phyloP scores from a whole-genome alignment of 1,284 basidiomycete genomes.

The Grifola frondosa region DNA sequence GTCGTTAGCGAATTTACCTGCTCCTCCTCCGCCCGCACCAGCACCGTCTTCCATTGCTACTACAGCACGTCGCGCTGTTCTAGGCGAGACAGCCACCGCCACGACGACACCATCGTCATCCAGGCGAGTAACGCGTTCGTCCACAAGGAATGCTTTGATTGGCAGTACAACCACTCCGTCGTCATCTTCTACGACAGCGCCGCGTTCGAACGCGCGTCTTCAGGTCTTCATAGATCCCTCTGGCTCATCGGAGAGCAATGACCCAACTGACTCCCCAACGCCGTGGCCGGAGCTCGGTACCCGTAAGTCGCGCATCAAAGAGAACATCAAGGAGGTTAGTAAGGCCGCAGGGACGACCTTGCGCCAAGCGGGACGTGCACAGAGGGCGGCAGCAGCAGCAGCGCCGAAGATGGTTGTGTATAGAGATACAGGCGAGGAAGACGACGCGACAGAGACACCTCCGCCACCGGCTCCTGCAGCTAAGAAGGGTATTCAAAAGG shows the following conservation, averaged over 20 bases:
- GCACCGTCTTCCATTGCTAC: conserved; percentile 31
- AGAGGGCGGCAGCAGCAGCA: conserved; percentile 45
- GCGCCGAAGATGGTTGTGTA: conserved; percentile 53
- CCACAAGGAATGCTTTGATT: conserved; percentile 14
- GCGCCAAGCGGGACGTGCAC: conserved; percentile 55
- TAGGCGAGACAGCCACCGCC: conserved; percentile 34
- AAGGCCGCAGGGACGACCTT: conserved; percentile 66
- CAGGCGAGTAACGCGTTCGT: conserved; percentile 20
- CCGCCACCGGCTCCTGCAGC: conserved; percentile 17
- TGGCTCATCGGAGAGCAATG: conserved; percentile 43
- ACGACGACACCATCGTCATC: conserved; percentile 23
- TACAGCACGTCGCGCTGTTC: conserved; percentile 31
- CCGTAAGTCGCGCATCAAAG: conserved; percentile 71
- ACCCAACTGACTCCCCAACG: conserved; percentile 33
- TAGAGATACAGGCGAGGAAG: conserved; percentile 44
- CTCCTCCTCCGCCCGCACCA: conserved; percentile 16
- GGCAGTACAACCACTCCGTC: conserved; percentile 15
- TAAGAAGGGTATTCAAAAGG: too few relatives aligned
- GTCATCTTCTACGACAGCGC: conserved; percentile 23
- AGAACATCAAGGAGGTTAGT: conserved; percentile 67
- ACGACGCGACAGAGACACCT: conserved; percentile 15
- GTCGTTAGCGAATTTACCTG: conserved; percentile 31
- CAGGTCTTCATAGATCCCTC: conserved; percentile 71
- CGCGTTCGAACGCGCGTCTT: conserved; percentile 57
- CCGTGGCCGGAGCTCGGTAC: conserved; percentile 72